These are phyloP conservation scores for Danielia reshetovae DNA, from an alignment of 805 yeast species.

Conservation along the genomic window DNA sequence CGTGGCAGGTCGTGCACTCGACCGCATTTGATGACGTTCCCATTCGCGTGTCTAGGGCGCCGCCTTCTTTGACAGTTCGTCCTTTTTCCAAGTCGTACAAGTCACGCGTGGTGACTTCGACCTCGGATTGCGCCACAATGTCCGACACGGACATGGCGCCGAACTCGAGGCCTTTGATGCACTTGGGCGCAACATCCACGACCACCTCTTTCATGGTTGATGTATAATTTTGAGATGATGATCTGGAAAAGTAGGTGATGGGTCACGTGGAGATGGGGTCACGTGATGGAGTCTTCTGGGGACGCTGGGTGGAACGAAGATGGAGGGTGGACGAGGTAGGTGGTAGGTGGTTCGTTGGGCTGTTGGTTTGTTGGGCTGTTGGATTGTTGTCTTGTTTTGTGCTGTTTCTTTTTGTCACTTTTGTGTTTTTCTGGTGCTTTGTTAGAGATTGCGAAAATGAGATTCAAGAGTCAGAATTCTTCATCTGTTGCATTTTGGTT, in stretches of 20 bases:
- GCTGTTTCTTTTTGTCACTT: too few relatives aligned
- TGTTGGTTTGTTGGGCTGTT: too few relatives aligned
- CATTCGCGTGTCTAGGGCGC: conserved; percentile 91
- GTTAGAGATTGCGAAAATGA: too few relatives aligned
- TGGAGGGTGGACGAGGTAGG: too few relatives aligned
- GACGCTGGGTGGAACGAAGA: not conserved
- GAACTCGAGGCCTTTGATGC: conserved; percentile 85
- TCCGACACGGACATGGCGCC: conserved; percentile 91
- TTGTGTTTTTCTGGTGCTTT: too few relatives aligned
- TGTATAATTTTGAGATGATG: not conserved
- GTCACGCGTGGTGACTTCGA: conserved; percentile 88
- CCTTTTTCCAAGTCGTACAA: conserved; percentile 89
- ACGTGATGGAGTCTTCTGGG: not conserved
- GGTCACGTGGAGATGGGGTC: not conserved
- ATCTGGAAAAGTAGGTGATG: not conserved
- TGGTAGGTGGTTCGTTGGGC: too few relatives aligned
- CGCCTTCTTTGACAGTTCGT: conserved; percentile 72
- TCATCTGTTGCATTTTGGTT: too few relatives aligned
- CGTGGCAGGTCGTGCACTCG: conserved; percentile 90
- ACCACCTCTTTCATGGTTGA: conserved; percentile 44
- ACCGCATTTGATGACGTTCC: conserved; percentile 86
- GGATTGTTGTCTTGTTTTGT: too few relatives aligned
- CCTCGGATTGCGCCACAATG: conserved; percentile 89
- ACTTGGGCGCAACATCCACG: conserved; percentile 82
- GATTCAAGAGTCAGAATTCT: too few relatives aligned